phyloP scores from a whole-genome alignment of 1,284 basidiomycete genomes.

The Golubevia sp. region DNA sequence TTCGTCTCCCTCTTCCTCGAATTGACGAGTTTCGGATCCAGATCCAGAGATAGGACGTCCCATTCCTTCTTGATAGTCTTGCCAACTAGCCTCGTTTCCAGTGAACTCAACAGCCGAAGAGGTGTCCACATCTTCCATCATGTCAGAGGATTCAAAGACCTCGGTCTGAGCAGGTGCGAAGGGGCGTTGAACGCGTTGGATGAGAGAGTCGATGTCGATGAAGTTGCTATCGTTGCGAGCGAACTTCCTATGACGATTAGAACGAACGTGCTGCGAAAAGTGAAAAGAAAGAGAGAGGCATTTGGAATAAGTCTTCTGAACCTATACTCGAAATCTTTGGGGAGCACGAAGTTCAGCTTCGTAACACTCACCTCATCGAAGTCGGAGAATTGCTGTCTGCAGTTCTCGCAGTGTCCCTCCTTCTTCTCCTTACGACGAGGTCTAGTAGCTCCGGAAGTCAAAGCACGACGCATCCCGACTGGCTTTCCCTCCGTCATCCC shows the following conservation, averaged over 20 bases:
- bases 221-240: slow-evolving; percentile 50
- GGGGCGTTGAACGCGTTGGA: slow-evolving; percentile 31
- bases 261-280: slow-evolving; percentile 29
- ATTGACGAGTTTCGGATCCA: background rate
- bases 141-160: background rate
- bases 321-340: background rate
- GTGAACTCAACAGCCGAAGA: background rate
- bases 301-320: background rate
- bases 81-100: background rate
- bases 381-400: slow-evolving; percentile 53
- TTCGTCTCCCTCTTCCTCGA: background rate
- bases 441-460: background rate
- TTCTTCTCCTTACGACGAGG: slow-evolving; percentile 26
- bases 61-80: background rate
- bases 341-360: background rate
- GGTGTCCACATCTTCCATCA: background rate
- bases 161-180: background rate
- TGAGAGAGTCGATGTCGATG: slow-evolving; percentile 48
- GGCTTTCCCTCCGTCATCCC: background rate
- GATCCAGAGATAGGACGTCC: background rate
- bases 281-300: too few species aligned
- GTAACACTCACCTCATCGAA: slow-evolving; percentile 24
- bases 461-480: background rate
- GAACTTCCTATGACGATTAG: slow-evolving; percentile 49
- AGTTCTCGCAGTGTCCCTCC: slow-evolving; percentile 59